Conservation (phyloP, 805 yeast species). For the Myxozyma lipomycoides region DNA sequence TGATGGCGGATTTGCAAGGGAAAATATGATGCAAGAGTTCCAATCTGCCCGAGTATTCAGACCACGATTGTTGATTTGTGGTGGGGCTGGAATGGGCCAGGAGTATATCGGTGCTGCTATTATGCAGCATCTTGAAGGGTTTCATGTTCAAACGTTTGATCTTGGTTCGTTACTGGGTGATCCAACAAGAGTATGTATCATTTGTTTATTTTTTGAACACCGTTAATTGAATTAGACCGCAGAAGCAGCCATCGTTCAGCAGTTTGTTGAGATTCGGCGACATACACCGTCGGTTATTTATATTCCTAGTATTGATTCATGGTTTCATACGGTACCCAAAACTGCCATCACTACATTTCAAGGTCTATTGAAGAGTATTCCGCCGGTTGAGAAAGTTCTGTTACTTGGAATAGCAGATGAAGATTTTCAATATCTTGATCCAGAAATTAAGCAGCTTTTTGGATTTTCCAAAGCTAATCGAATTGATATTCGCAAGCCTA, state of each 20-base stretch:
- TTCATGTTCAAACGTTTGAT: slow-evolving; percentile 82
- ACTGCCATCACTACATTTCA: slow-evolving; percentile 69
- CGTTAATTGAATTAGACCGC: slow-evolving; percentile 44
- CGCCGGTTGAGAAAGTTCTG: slow-evolving; percentile 68
- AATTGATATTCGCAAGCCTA: slow-evolving; percentile 46
- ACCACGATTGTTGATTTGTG: slow-evolving; percentile 75
- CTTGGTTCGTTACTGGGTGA: slow-evolving; percentile 73
- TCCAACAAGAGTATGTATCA: slow-evolving; percentile 46
- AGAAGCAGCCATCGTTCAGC: slow-evolving; percentile 78
- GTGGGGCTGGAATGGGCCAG: slow-evolving; percentile 79
- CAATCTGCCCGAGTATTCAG: slow-evolving; percentile 65
- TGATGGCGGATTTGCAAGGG: slow-evolving; percentile 66
- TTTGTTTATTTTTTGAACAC: not conserved
- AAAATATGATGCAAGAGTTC: slow-evolving; percentile 51
- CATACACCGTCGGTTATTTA: slow-evolving; percentile 83
- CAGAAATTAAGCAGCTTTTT: slow-evolving; percentile 53
- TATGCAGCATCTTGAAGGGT: slow-evolving; percentile 79
- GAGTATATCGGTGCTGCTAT: slow-evolving; percentile 79
- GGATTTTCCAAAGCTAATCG: slow-evolving; percentile 52
- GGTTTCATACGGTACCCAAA: slow-evolving; percentile 64
- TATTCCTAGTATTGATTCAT: slow-evolving; percentile 76
- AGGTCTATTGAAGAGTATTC: slow-evolving; percentile 62
- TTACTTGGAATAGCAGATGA: slow-evolving; percentile 66
- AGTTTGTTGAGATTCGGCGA: slow-evolving; percentile 80
- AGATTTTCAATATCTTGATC: slow-evolving; percentile 40